A percentile compares a stretch with the other conserved stretches of the same genome.
Evolutionary conservation across 2,329 filamentous ascomycete species (phyloP).

Genomic region (Venturiaceae sp.): DNA sequence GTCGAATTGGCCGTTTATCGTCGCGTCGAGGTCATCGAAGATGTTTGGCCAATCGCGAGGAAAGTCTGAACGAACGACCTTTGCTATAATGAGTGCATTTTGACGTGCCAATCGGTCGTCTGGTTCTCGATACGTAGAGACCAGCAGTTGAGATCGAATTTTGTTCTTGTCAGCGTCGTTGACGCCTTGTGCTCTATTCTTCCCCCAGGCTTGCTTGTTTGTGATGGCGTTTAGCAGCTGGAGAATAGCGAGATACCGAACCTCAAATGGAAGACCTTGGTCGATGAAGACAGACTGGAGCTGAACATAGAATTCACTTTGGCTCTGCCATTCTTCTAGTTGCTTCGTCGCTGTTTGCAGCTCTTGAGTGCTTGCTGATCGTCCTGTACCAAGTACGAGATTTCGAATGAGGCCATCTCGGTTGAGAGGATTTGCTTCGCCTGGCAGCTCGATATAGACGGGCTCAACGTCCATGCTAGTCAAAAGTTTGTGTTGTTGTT

Average conservation of each 20-base stretch:
- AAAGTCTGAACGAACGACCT: conserved; percentile 83
- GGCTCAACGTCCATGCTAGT: background rate
- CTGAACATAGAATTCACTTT: conserved; percentile 36
- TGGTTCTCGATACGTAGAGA: conserved; percentile 67
- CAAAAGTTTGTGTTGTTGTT: background rate
- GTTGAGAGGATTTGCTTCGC: conserved; percentile 58
- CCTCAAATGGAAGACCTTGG: conserved; percentile 61
- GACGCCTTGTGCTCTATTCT: background rate
- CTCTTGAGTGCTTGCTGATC: conserved; percentile 36
- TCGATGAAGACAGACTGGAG: conserved; percentile 72
- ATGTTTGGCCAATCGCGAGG: conserved; percentile 64
- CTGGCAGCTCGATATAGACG: conserved; percentile 30
- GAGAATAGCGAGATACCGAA: conserved; percentile 84
- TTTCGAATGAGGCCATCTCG: conserved; percentile 34
- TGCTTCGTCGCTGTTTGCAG: conserved; percentile 43
- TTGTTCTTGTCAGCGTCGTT: conserved; percentile 53
- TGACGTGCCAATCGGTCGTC: conserved; percentile 71
- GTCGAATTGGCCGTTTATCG: conserved; percentile 1
- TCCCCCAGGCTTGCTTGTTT: conserved; percentile 7
- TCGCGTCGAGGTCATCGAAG: conserved; percentile 25
- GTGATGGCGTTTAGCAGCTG: conserved; percentile 44
- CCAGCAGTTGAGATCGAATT: conserved; percentile 66
- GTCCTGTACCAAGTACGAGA: conserved; percentile 34
- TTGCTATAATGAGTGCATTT: conserved; percentile 79
- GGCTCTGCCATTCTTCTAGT: conserved; percentile 40